phyloP scores from a whole-genome alignment of 305 asterid genomes.

The Fraxinus xanthoxyloides region DNA sequence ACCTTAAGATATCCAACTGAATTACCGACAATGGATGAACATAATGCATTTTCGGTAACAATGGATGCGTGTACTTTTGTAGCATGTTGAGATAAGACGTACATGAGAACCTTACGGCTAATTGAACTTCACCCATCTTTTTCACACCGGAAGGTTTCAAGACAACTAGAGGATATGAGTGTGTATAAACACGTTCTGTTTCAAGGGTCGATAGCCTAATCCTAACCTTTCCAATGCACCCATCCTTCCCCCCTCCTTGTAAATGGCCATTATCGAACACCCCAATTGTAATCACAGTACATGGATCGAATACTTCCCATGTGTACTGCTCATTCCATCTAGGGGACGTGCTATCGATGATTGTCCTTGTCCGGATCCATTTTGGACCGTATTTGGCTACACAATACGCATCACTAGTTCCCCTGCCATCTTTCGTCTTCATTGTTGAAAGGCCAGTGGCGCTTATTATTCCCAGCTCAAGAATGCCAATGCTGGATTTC shows the following conservation, averaged over 20 bases:
- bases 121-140: conserved; percentile 75
- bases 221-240: conserved; percentile 76
- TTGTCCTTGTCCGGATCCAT: conserved; percentile 82
- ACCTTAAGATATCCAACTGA: conserved; percentile 50
- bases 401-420: conserved; percentile 68
- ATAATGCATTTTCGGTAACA: conserved; percentile 83
- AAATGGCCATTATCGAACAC: conserved; percentile 68
- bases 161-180: conserved; percentile 68
- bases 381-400: conserved; percentile 79
- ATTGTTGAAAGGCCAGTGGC: conserved; percentile 57
- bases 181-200: conserved; percentile 76
- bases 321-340: conserved; percentile 89
- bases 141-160: conserved; percentile 64
- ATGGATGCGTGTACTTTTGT: conserved; percentile 53
- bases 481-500: conserved; percentile 67
- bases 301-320: conserved; percentile 84
- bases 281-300: conserved; percentile 66
- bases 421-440: conserved; percentile 60
- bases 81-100: conserved; percentile 65
- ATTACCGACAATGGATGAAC: conserved; percentile 55
- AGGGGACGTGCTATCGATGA: conserved; percentile 55
- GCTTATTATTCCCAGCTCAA: conserved; percentile 70
- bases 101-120: conserved; percentile 72
- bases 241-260: conserved; percentile 53
- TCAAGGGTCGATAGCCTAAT: conserved; percentile 76